phyloP scores from a whole-genome alignment of 225 moss, liverwort and hornwort genomes.

The Pseudisothecium myosuroides region DNA sequence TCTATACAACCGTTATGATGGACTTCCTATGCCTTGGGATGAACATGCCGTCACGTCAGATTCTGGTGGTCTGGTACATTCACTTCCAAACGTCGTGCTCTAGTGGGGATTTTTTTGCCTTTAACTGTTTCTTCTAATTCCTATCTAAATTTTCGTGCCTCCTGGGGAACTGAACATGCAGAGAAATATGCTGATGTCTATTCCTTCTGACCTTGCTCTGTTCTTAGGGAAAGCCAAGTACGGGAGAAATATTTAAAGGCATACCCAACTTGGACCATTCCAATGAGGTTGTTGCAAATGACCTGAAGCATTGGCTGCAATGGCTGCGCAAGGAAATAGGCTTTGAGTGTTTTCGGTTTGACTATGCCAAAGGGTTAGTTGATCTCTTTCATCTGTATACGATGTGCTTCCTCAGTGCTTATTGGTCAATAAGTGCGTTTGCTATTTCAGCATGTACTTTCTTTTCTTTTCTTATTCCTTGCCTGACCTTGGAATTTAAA shows the following conservation, averaged over 20 bases:
- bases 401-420: background rate
- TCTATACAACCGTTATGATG: constrained; percentile 88
- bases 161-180: background rate
- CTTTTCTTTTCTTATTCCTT: background rate
- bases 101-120: background rate
- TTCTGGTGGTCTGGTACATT: constrained; percentile 81
- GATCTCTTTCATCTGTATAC: background rate
- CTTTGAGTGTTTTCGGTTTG: constrained; percentile 79
- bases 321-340: constrained; percentile 77
- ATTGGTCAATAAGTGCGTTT: background rate
- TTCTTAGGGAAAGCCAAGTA: constrained; percentile 75
- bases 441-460: background rate
- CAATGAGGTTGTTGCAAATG: constrained; percentile 73
- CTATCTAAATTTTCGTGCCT: background rate
- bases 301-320: constrained; percentile 73
- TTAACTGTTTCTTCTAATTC: background rate
- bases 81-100: background rate
- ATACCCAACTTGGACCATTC: constrained; percentile 87
- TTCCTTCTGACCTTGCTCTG: background rate
- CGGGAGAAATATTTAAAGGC: constrained; percentile 71
- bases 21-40: constrained; percentile 95
- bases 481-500: background rate
- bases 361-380: constrained; percentile 74
- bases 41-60: constrained; percentile 88
- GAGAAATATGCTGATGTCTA: background rate